Percentiles rank a stretch among this genome's conserved stretches.
These are phyloP conservation scores for Gamarada debralockiae DNA, from an alignment of 495 filamentous ascomycete species.

Conservation along the genomic window DNA sequence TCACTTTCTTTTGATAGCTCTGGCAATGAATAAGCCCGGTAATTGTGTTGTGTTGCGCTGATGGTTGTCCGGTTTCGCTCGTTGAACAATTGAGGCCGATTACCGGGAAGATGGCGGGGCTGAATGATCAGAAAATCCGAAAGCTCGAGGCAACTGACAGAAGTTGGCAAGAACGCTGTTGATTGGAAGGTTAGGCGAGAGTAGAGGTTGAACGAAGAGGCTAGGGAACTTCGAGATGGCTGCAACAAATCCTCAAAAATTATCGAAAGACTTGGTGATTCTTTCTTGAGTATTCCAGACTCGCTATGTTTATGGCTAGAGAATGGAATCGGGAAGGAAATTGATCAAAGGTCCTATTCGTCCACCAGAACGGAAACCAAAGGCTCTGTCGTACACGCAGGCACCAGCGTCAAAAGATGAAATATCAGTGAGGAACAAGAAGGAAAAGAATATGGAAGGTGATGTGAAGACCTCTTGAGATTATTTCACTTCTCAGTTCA, in stretches of 20 bases:
- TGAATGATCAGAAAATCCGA: not conserved
- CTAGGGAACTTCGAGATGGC: too few relatives aligned
- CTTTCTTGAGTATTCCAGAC: too few relatives aligned
- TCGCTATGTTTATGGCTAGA: not conserved
- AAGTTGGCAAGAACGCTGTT: too few relatives aligned
- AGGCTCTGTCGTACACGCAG: constrained; percentile 28
- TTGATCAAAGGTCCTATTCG: constrained; percentile 18
- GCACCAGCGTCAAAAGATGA: constrained; percentile 29
- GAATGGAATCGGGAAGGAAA: not conserved
- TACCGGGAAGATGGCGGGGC: constrained; percentile 12
- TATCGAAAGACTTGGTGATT: too few relatives aligned
- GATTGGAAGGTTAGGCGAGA: too few relatives aligned
- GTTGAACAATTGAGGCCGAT: constrained; percentile 8
- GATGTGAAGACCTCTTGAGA: not conserved
- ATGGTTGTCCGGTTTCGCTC: constrained; percentile 25
- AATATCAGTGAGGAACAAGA: constrained; percentile 25
- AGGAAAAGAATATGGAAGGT: constrained; percentile 13
- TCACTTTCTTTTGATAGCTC: constrained; percentile 6
- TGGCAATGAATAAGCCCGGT: constrained; percentile 6
- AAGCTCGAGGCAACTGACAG: too few relatives aligned
- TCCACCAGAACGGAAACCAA: constrained; percentile 5
- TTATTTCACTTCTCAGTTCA: not conserved
- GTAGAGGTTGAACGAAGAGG: too few relatives aligned
- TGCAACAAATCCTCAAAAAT: too few relatives aligned
- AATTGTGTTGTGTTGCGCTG: constrained; percentile 15